Evolutionary conservation across 768 basidiomycete species (phyloP).

Genomic region (Russula foetens): DNA sequence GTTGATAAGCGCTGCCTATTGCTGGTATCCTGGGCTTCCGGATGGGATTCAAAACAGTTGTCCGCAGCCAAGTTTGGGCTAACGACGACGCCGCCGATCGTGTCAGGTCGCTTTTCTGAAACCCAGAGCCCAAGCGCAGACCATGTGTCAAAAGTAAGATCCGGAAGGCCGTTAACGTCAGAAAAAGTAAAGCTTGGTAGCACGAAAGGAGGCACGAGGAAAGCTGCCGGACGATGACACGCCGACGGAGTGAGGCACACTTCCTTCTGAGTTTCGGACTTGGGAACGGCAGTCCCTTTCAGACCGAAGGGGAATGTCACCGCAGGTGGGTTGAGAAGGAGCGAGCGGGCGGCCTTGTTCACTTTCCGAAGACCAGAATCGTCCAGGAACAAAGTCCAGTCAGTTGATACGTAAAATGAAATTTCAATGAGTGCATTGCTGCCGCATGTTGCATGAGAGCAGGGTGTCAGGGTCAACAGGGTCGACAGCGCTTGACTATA

Average conservation of each 20-base stretch:
- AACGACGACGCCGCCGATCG: constrained; percentile 34
- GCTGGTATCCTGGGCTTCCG: neutral
- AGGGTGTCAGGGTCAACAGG: constrained; percentile 8
- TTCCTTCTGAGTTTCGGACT: neutral
- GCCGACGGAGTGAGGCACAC: constrained; percentile 25
- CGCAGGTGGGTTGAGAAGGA: constrained; percentile 12
- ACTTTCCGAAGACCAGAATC: constrained; percentile 8
- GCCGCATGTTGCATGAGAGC: neutral
- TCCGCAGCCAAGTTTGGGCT: constrained; percentile 6
- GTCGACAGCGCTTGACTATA: neutral
- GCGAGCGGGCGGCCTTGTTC: neutral
- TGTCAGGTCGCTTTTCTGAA: constrained; percentile 24
- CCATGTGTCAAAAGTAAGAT: constrained; percentile 24
- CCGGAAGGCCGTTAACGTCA: constrained; percentile 22
- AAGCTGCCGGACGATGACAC: constrained; percentile 34
- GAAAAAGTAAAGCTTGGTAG: constrained; percentile 29
- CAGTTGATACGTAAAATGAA: constrained; percentile 1
- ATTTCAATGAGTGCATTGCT: constrained; percentile 1
- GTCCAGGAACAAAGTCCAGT: constrained; percentile 15
- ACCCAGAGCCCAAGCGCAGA: constrained; percentile 24
- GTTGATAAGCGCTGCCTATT: neutral
- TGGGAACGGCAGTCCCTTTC: constrained; percentile 7
- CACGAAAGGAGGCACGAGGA: constrained; percentile 57
- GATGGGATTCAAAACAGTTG: constrained; percentile 11
- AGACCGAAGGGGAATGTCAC: constrained; percentile 18